phyloP scores from a whole-genome alignment of 129 eudicot genomes.

The Scalesia atractyloides region DNA sequence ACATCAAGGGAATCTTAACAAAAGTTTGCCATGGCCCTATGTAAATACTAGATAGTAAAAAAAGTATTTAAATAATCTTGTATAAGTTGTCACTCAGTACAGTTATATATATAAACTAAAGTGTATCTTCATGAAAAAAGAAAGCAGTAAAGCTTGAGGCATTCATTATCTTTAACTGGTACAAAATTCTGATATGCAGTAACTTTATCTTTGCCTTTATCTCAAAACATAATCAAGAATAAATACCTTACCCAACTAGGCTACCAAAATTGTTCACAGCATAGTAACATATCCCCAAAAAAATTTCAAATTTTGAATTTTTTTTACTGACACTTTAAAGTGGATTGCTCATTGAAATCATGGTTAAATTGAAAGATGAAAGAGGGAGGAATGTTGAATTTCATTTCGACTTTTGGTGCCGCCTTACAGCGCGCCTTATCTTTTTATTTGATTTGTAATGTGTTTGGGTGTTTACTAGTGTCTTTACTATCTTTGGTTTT shows the following conservation, averaged over 20 bases:
- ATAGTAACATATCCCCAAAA: too few species aligned
- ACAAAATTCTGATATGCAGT: conserved; percentile 21
- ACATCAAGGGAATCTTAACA: conserved; percentile 36
- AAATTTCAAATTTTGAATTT: too few species aligned
- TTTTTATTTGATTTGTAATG: too few species aligned
- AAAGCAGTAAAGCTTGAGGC: conserved; percentile 22
- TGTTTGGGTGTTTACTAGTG: too few species aligned
- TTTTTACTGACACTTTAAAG: too few species aligned
- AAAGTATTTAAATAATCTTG: background rate
- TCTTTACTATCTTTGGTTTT: too few species aligned
- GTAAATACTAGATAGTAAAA: conserved; percentile 10
- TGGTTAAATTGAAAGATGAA: too few species aligned
- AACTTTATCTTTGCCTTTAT: conserved; percentile 18
- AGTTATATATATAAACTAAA: background rate
- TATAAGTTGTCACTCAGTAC: background rate
- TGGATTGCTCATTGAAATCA: too few species aligned
- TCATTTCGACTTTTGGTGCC: too few species aligned
- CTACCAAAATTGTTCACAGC: background rate
- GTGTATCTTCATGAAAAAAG: conserved; percentile 21
- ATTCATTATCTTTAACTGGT: conserved; percentile 19
- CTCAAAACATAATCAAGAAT: conserved; percentile 21
- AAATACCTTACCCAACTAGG: conserved; percentile 1
- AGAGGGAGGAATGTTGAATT: too few species aligned
- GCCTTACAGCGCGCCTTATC: too few species aligned
- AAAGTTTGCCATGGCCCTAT: conserved; percentile 30